These are phyloP conservation scores for Truncatella angustata DNA, from an alignment of 2,329 filamentous ascomycete species.

Conservation along the genomic window DNA sequence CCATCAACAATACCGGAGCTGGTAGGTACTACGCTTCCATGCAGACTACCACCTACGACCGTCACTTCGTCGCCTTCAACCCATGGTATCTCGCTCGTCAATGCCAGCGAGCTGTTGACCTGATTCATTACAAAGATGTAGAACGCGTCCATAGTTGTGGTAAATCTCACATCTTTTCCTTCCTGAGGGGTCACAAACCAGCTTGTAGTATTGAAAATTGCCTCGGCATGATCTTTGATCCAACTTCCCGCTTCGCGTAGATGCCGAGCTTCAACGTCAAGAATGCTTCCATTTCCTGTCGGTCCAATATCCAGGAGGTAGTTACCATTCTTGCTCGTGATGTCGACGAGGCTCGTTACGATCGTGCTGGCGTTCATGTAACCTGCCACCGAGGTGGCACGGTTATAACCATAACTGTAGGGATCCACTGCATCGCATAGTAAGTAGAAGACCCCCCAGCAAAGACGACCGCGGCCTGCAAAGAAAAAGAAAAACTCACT, in stretches of 20 bases:
- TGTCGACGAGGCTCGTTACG: constrained; percentile 35
- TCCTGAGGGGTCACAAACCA: constrained; percentile 24
- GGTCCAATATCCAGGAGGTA: constrained; percentile 57
- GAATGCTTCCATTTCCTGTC: constrained; percentile 51
- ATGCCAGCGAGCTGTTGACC: neutral
- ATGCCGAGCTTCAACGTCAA: constrained; percentile 44
- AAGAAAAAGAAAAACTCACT: constrained; percentile 26
- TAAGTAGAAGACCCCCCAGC: neutral
- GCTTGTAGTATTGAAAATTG: constrained; percentile 56
- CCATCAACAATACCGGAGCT: constrained; percentile 17
- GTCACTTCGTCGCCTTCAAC: constrained; percentile 45
- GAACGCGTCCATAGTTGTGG: constrained; percentile 50
- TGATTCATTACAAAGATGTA: constrained; percentile 43
- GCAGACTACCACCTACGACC: constrained; percentile 33
- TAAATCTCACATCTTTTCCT: constrained; percentile 45
- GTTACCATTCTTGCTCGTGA: constrained; percentile 38
- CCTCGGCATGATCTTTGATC: constrained; percentile 52
- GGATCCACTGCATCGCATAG: constrained; percentile 45
- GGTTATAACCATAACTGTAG: constrained; percentile 58
- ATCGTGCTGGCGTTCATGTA: constrained; percentile 54
- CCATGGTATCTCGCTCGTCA: constrained; percentile 27
- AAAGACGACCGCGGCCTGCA: too few species aligned
- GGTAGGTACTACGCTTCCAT: constrained; percentile 24
- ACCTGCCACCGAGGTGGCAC: constrained; percentile 43
- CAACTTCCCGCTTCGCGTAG: constrained; percentile 51